A percentile compares a stretch with the other conserved stretches of the same genome.
These are phyloP conservation scores for Phialocephala sp. DNA, from an alignment of 2,329 filamentous ascomycete genomes.

Conservation along the genomic window DNA sequence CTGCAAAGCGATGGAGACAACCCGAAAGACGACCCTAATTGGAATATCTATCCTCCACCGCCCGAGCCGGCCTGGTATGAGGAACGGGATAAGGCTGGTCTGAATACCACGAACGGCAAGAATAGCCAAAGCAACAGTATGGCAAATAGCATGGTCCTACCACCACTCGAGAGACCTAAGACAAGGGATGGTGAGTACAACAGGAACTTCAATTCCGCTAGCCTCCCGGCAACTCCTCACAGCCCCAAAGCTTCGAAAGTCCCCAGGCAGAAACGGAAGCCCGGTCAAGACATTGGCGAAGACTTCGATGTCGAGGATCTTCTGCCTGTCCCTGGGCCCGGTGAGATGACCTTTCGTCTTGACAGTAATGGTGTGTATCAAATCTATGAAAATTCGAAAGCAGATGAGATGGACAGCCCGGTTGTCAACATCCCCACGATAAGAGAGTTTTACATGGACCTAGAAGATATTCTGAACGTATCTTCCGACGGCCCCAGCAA, in stretches of 20 bases:
- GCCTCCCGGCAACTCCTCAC: constrained; percentile 44
- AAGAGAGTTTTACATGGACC: constrained; percentile 93
- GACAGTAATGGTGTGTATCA: constrained; percentile 91
- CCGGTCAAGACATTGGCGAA: constrained; percentile 87
- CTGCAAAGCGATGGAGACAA: constrained; percentile 84
- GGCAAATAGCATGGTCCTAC: constrained; percentile 42
- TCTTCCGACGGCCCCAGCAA: constrained; percentile 96
- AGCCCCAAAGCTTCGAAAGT: constrained; percentile 48
- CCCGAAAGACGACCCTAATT: constrained; percentile 81
- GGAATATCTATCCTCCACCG: constrained; percentile 89
- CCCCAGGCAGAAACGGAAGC: constrained; percentile 72
- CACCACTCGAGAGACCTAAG: constrained; percentile 40
- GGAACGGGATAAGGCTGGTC: constrained; percentile 40
- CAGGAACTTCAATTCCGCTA: constrained; percentile 26
- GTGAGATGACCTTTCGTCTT: constrained; percentile 74
- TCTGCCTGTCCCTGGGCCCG: constrained; percentile 72
- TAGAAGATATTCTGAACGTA: constrained; percentile 85
- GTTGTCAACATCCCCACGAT: constrained; percentile 87
- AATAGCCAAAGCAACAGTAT: constrained; percentile 57
- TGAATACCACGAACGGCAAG: constrained; percentile 35
- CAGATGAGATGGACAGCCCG: constrained; percentile 67
- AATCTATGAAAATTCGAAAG: constrained; percentile 76
- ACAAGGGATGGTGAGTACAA: constrained; percentile 31
- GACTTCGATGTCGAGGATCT: constrained; percentile 87
- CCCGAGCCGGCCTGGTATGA: constrained; percentile 90